Percentiles rank a stretch among this genome's conserved stretches.
phyloP scores from a whole-genome alignment of 2,329 filamentous ascomycete genomes.

The Penicillium sp. region DNA sequence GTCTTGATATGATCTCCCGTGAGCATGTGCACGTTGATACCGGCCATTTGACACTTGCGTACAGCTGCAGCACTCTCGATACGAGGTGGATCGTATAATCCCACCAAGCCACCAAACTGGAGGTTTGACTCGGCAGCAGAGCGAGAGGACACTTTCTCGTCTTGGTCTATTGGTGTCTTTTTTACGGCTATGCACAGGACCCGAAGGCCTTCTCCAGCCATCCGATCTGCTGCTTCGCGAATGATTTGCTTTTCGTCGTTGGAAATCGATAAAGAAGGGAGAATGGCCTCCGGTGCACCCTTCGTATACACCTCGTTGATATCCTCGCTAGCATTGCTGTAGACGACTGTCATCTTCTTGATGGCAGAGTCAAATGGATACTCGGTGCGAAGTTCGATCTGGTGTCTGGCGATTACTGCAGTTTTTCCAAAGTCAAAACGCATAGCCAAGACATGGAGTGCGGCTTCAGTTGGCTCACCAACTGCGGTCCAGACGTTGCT shows the following conservation, averaged over 20 bases:
- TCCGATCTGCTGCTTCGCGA: conserved; percentile 51
- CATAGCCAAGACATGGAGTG: conserved; percentile 64
- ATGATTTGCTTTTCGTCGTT: conserved; percentile 23
- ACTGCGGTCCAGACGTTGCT: conserved; percentile 52
- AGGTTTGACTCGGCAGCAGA: conserved; percentile 54
- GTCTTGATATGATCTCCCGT: conserved; percentile 60
- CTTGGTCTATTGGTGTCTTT: conserved; percentile 24
- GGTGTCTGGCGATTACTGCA: conserved; percentile 36
- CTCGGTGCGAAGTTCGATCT: conserved; percentile 46
- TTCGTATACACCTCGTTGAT: conserved; percentile 56
- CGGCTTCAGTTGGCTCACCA: conserved; percentile 67
- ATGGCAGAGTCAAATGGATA: conserved; percentile 65
- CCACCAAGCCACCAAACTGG: conserved; percentile 58
- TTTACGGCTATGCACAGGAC: conserved; percentile 58
- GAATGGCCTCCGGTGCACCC: conserved; percentile 61
- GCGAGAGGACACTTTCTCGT: conserved; percentile 42
- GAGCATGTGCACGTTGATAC: conserved; percentile 59
- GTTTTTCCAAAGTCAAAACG: conserved; percentile 56
- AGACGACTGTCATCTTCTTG: conserved; percentile 67
- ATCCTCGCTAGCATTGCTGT: conserved; percentile 34
- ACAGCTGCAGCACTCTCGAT: conserved; percentile 58
- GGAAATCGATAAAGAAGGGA: conserved; percentile 32
- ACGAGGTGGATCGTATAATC: conserved; percentile 62
- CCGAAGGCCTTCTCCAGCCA: conserved; percentile 60
- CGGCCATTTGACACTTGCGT: conserved; percentile 54